phyloP scores from a whole-genome alignment of 2,329 filamentous ascomycete genomes.

The Xylogone sp. region DNA sequence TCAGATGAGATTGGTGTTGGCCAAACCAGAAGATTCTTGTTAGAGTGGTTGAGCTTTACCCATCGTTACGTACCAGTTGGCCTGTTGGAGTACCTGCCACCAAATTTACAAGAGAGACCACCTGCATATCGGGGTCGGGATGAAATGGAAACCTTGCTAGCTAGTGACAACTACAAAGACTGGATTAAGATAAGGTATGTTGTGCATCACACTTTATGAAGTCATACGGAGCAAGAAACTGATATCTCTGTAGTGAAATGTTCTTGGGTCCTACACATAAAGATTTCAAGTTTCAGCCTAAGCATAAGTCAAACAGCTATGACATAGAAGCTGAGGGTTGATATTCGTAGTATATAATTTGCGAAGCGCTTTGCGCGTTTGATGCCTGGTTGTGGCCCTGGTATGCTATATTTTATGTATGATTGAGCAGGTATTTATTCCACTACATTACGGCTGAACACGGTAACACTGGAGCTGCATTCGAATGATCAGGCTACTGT shows the following conservation, averaged over 20 bases:
- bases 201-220: neutral
- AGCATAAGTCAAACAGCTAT: constrained; percentile 94
- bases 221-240: constrained; percentile 1
- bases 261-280: constrained; percentile 88
- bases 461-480: no score
- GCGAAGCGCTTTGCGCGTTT: no score
- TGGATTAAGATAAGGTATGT: constrained; percentile 97
- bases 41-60: constrained; percentile 94
- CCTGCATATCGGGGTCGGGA: constrained; percentile 79
- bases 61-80: constrained; percentile 90
- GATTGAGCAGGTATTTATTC: no score
- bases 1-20: constrained; percentile 92
- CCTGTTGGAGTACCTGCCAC: constrained; percentile 81
- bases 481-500: no score
- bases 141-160: constrained; percentile 90
- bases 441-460: no score
- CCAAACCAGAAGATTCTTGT: constrained; percentile 83
- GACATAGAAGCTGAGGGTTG: constrained; percentile 74
- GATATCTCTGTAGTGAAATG: constrained; percentile 75
- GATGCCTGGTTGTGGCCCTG: no score
- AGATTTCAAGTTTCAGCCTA: constrained; percentile 91
- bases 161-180: constrained; percentile 88
- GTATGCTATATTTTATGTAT: no score
- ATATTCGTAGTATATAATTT: neutral
- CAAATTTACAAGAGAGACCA: constrained; percentile 83